Conservation (phyloP, 1,284 basidiomycete species). For the Cerioporus squamosus region DNA sequence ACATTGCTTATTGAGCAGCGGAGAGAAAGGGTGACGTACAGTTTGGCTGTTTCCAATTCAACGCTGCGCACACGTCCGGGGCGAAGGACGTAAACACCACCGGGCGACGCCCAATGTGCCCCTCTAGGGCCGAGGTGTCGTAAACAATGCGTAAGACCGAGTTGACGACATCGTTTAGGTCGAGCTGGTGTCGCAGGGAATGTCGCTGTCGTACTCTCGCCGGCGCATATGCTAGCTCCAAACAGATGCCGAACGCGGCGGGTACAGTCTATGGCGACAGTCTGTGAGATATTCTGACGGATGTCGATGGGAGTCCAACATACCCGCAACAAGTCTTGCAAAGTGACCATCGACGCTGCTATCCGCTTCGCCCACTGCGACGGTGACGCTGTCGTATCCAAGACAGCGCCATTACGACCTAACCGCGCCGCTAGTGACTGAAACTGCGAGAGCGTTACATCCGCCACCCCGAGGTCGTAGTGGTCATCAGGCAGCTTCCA, state of each 20-base stretch:
- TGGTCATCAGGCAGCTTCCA: slow-evolving; percentile 75
- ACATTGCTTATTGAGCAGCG: slow-evolving; percentile 11
- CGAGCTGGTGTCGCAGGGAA: slow-evolving; percentile 54
- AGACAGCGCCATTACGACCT: slow-evolving; percentile 47
- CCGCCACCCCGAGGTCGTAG: slow-evolving; percentile 82
- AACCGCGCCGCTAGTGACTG: slow-evolving; percentile 61
- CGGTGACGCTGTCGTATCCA: slow-evolving; percentile 37
- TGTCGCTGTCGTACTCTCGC: slow-evolving; percentile 45
- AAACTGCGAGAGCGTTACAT: slow-evolving; percentile 86
- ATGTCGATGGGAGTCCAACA: slow-evolving; percentile 26
- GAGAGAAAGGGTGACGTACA: slow-evolving; percentile 55
- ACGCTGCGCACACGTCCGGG: slow-evolving; percentile 83
- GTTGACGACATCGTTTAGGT: slow-evolving; percentile 85
- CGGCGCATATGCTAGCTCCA: slow-evolving; percentile 80
- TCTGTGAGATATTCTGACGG: slow-evolving; percentile 1
- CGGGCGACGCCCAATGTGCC: slow-evolving; percentile 61
- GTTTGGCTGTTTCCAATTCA: slow-evolving; percentile 99
- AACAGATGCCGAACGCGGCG: slow-evolving; percentile 71
- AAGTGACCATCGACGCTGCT: slow-evolving; percentile 65
- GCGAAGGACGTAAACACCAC: slow-evolving; percentile 90
- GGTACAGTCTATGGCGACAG: slow-evolving; percentile 66
- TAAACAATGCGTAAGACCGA: slow-evolving; percentile 83
- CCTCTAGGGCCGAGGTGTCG: slow-evolving; percentile 59
- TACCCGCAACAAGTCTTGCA: slow-evolving; percentile 77
- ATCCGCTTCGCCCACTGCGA: slow-evolving; percentile 64